A percentile compares a stretch with the other conserved stretches of the same genome.
Conservation (phyloP, 331 rosid genomes). For the Pyrus hybrid region DNA sequence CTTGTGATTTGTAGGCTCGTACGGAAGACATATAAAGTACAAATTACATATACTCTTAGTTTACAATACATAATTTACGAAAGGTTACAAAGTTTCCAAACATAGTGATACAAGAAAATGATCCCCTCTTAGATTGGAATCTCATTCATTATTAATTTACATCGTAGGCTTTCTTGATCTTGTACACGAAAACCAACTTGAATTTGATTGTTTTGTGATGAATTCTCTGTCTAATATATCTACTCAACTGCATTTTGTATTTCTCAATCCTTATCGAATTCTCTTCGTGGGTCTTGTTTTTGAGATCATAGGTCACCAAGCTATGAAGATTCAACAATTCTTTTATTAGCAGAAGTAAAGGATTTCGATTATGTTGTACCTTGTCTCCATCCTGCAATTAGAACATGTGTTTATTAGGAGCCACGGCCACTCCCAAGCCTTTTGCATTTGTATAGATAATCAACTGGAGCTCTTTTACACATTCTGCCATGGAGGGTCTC, state of each 20-base stretch:
- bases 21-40: neutral
- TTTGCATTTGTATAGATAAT: constrained; percentile 63
- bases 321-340: constrained; percentile 6
- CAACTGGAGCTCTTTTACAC: constrained; percentile 66
- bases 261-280: constrained; percentile 22
- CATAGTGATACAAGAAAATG: constrained; percentile 12
- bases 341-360: constrained; percentile 15
- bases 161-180: neutral
- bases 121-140: neutral
- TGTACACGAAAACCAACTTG: neutral
- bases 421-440: constrained; percentile 53
- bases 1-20: neutral
- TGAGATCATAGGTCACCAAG: constrained; percentile 15
- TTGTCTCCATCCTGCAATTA: constrained; percentile 6
- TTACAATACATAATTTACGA: neutral
- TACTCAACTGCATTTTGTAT: constrained; percentile 1
- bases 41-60: neutral
- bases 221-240: neutral
- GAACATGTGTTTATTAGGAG: constrained; percentile 24
- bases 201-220: neutral
- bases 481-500: constrained; percentile 81
- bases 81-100: constrained; percentile 9
- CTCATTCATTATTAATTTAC: constrained; percentile 6
- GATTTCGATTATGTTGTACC: constrained; percentile 4
- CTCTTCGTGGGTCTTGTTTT: constrained; percentile 9